Evolutionary conservation across 331 rosid species (phyloP).

Genomic region (Phaseolus coccineus): DNA sequence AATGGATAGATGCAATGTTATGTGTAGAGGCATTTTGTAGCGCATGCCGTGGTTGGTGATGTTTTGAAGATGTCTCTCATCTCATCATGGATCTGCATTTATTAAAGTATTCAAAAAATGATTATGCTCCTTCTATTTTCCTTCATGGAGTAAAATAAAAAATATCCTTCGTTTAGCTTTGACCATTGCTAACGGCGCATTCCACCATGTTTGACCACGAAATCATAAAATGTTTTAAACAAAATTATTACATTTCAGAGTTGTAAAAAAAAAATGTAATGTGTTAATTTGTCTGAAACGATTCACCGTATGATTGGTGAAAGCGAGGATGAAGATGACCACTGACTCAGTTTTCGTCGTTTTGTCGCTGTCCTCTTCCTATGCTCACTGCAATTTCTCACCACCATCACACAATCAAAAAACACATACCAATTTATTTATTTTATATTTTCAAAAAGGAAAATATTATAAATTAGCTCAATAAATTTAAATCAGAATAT

Average conservation of each 20-base stretch:
- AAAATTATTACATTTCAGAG: not conserved
- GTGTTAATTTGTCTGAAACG: not conserved
- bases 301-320: not conserved
- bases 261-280: not conserved
- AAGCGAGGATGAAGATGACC: not conserved
- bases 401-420: not conserved
- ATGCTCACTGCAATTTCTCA: not conserved
- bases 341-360: slow-evolving; percentile 25
- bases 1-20: not conserved
- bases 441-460: not conserved
- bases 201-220: not conserved
- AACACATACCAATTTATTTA: not conserved
- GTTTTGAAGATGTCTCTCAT: slow-evolving; percentile 53
- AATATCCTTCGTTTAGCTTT: slow-evolving; percentile 1
- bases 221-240: not conserved
- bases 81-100: slow-evolving; percentile 54
- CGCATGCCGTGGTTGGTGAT: slow-evolving; percentile 59
- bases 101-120: slow-evolving; percentile 53
- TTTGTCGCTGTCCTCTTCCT: slow-evolving; percentile 1
- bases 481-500: not conserved
- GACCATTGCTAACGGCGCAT: slow-evolving; percentile 58
- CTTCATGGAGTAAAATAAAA: no score
- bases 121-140: slow-evolving; percentile 39
- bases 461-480: not conserved
- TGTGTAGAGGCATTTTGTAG: slow-evolving; percentile 12